Evolutionary conservation across 2,329 filamentous ascomycete genomes (phyloP), one percentile per base, ranked within the genome.

Genomic region (Penicillium hordei): DNA sequence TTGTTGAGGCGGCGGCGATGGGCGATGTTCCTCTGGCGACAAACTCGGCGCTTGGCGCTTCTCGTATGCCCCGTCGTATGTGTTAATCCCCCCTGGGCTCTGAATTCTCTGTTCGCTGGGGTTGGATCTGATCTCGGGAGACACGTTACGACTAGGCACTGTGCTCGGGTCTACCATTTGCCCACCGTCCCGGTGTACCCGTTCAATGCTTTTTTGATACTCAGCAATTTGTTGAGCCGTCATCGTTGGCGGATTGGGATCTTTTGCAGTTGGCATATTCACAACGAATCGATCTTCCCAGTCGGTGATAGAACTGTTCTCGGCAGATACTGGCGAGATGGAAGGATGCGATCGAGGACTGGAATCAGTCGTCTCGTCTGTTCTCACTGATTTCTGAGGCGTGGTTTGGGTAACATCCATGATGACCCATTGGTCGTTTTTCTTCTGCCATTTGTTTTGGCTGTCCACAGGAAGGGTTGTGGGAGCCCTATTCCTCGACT

Each of bases 271-370:
- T 5, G 75, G 76, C 75, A 77, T 78, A 48, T 78, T 69, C 34
- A 78, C 73, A 44, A 77, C 75, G 58, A 77, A 78, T 63, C 67
- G 69, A 57, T 78, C 76, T 51, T 75, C 72, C 70, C 74, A 72
- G 38, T 74, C 71, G 15, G 68, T 72, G 25, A 69, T 63, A 0
- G 70, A 72, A 29, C 66, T 68, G 21, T 70, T 63, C 23, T 69
- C 68, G 2, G 65, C 67, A 6, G 70, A 72, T 12, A 73, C 56
- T 17, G 69, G 70, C 7, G 70, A 75, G 9, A 72, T 55, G 3
- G 70, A 70, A 21, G 61, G 58, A 44, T 68, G 60, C 17, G 70
- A 75, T 17, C 61, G 59, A 36, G 63, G 60, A n/a, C 68, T 68
- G 2, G 69, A 71, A 40, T 66, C 60, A 2, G 64, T 62, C 1